These are phyloP conservation scores for Triticum turgidum DNA, from an alignment of 176 grass and related monocot species.

Conservation along the genomic window DNA sequence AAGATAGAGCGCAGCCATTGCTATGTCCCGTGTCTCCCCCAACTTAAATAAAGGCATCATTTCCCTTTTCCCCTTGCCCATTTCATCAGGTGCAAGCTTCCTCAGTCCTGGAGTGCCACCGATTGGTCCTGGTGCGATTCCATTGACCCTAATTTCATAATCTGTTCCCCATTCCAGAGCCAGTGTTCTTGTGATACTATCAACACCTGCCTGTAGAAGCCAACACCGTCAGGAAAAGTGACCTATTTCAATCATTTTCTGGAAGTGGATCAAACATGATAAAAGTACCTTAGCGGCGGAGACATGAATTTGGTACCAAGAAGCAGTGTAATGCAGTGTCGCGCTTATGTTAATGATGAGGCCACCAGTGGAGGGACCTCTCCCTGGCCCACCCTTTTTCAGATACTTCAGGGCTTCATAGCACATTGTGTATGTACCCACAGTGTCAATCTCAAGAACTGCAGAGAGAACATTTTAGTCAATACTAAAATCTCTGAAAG, in stretches of 20 bases:
- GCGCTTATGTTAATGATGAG: slow-evolving; percentile 95
- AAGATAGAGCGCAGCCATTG: slow-evolving; percentile 87
- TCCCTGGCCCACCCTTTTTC: slow-evolving; percentile 71
- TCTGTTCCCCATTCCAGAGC: slow-evolving; percentile 97
- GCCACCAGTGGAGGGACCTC: slow-evolving; percentile 56
- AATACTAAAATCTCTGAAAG: background rate
- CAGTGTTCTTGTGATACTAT: slow-evolving; percentile 88
- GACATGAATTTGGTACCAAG: slow-evolving; percentile 94
- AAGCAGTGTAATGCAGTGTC: slow-evolving; percentile 79
- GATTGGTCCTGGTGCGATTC: slow-evolving; percentile 86
- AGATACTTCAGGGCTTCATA: slow-evolving; percentile 91
- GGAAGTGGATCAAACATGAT: background rate
- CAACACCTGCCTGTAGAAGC: slow-evolving; percentile 73
- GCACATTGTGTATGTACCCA: slow-evolving; percentile 87
- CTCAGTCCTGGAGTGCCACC: slow-evolving; percentile 79
- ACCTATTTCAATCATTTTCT: slow-evolving; percentile 1
- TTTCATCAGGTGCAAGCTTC: slow-evolving; percentile 93
- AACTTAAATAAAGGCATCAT: slow-evolving; percentile 66
- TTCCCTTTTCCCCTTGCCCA: slow-evolving; percentile 42
- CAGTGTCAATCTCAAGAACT: slow-evolving; percentile 93
- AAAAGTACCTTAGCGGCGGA: slow-evolving; percentile 79
- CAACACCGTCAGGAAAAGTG: background rate
- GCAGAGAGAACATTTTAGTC: slow-evolving; percentile 15
- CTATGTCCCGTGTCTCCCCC: slow-evolving; percentile 85
- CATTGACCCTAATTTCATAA: slow-evolving; percentile 91